Evolutionary conservation across 2,329 filamentous ascomycete genomes (phyloP), one percentile per base, ranked within the genome.

Genomic region (Fusarium oxysporum): DNA sequence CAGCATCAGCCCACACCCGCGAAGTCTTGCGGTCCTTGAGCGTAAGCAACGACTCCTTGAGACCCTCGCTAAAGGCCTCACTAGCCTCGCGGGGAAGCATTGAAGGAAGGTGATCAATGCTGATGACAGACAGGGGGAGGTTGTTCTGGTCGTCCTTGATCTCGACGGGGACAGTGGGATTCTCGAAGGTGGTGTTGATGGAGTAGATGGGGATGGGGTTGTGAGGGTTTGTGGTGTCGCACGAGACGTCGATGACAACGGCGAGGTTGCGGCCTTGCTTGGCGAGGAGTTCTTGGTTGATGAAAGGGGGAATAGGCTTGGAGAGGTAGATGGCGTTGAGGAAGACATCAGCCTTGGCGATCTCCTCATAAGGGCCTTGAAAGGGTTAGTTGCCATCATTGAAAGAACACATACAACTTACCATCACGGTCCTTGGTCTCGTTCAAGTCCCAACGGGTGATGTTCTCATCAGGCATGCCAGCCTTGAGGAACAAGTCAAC

Each of bases 41-140:
- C 68, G 91, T 87, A 68, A 96, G 82, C 75, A 98, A 84, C 78
- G 91, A 93, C 25, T 94, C 94, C 78, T 97, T 85, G 73, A 98
- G 85, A 53, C 92, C 92, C 57, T 88, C 85, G 81, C 92, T 94
- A 85, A 97, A 98, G 25, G 92, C 92, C 84, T 98, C 95, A 47
- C 91, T 94, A 32, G 94, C 92, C 84, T 98, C 96, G 59, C 96
- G 88, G 3, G 96, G 93, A 41, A 98, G 86, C 74, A 98, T 88
- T 59, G 91, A 92, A 8, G 94, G 94, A 58, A 97, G 87, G 80
- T 97, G 94, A 82, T 97, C 93, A 78, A 97, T 96, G 81, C 91
- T 92, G 82, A 98, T 97, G 76, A 98, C 93, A 53, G 89, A 91
- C 63, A 97, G 84, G 12, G 89, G 87, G 1, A 90, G 88, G 59